Evolutionary conservation across 2,329 filamentous ascomycete genomes (phyloP).

Genomic region (Leptographium flavum): DNA sequence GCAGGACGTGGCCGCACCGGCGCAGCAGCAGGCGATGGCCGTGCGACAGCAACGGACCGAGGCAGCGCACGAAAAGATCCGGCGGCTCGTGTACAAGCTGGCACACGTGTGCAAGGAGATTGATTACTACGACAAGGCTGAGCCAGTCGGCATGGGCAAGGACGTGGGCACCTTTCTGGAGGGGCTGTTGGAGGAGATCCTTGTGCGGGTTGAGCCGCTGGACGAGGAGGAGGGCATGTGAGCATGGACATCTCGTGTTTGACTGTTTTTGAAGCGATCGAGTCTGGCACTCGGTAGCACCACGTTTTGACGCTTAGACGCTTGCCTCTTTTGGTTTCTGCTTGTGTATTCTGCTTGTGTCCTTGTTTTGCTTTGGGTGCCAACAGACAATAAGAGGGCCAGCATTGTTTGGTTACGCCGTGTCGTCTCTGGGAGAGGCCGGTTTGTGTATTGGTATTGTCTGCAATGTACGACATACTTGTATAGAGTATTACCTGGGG

Average conservation of each 20-base stretch:
- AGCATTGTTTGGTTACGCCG: not conserved
- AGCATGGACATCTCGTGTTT: not conserved
- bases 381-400: not conserved
- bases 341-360: no score
- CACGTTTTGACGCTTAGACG: no score
- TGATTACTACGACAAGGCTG: constrained; percentile 72
- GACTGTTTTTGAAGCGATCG: not conserved
- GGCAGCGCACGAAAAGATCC: constrained; percentile 66
- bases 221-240: constrained; percentile 49
- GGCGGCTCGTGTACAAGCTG: constrained; percentile 68
- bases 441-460: no score
- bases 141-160: constrained; percentile 85
- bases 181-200: constrained; percentile 81
- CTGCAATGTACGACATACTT: not conserved
- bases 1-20: not conserved
- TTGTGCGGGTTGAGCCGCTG: constrained; percentile 79
- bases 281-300: not conserved
- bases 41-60: constrained; percentile 55
- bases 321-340: not conserved
- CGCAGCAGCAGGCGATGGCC: constrained; percentile 31
- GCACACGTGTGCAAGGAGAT: constrained; percentile 78
- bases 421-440: not conserved
- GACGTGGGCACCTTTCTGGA: constrained; percentile 83
- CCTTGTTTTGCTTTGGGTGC: not conserved
- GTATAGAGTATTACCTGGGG: not conserved